Evolutionary conservation across 140 eudicot species (phyloP), one percentile per base, ranked within the genome.

Genomic region (Stevia rebaudiana): DNA sequence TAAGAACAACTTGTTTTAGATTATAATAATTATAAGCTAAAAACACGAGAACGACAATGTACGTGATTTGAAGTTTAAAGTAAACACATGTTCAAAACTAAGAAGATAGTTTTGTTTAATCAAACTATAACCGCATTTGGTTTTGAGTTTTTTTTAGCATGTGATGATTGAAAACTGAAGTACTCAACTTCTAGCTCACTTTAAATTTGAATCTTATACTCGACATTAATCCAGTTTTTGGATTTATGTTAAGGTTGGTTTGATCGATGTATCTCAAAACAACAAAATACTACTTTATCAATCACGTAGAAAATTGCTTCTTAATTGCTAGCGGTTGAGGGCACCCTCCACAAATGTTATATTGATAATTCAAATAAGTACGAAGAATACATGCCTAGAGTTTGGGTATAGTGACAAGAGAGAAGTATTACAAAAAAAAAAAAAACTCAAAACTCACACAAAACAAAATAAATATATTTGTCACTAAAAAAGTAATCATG

Each of bases 11-110:
- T 28, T 64, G 56, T 9, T 23, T 44, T 25, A 23, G 28, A 24
- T 43, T 44, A 46, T 1, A 25, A 18, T 24, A 15, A 8, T 8
- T 49, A 28, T 44, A 2, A 25, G 39, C 46, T 56, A 31, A n/a
- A 13, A 56, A 56, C 63, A 56, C n/a, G 71, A 65, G 35, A 65
- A 48, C 23, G 61, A 48, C 61, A 65, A 65, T 19, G 47, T 49
- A 65, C 61, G 36, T 65, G 23, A 48, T 18, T 22, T 65, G 22
- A 49, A 48, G 47, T 31, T 31, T 22, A 39, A 65, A 48, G 35
- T 33, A 16, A 48, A 19, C 61, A 47, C 61, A 19, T 49, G 61
- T 13, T 48, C 15, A 65, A 65, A 48, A 33, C 44, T 16, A 23
- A 6, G 8, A n/a, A 8, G 21, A 40, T 62, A 42, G 23, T 22